Evolutionary conservation across 1,284 basidiomycete species (phyloP).

Genomic region (Marasmius oreades): DNA sequence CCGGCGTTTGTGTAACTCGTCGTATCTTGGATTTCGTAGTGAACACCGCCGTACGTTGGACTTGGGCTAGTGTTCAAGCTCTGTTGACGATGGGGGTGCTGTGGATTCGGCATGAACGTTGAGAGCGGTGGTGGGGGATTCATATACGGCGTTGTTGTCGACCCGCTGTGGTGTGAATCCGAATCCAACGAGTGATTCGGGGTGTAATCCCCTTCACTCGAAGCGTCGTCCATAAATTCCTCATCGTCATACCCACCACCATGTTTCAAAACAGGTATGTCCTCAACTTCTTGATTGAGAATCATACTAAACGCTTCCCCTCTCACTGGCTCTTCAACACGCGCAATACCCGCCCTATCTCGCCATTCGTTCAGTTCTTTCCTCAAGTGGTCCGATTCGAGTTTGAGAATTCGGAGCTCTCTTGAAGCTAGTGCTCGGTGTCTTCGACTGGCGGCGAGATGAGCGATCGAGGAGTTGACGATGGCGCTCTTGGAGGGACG

Average conservation of each 20-base stretch:
- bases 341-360: slow-evolving; percentile 63
- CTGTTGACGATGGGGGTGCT: too few species aligned
- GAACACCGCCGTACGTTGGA: too few species aligned
- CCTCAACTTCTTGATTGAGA: slow-evolving; percentile 64
- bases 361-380: slow-evolving; percentile 89
- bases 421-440: slow-evolving; percentile 75
- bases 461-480: slow-evolving; percentile 87
- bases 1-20: too few species aligned
- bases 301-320: slow-evolving; percentile 70
- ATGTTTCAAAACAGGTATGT: slow-evolving; percentile 28
- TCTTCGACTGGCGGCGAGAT: slow-evolving; percentile 77
- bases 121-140: too few species aligned
- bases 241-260: slow-evolving; percentile 13
- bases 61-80: too few species aligned
- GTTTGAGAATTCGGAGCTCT: slow-evolving; percentile 71
- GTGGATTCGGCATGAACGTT: too few species aligned
- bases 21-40: too few species aligned
- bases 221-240: neutral
- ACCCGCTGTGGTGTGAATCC: too few species aligned
- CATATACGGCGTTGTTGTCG: too few species aligned
- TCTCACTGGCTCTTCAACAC: slow-evolving; percentile 65
- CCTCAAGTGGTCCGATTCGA: slow-evolving; percentile 79
- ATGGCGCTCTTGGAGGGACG: slow-evolving; percentile 92
- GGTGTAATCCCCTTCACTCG: neutral
- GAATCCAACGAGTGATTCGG: too few species aligned